phyloP scores from a whole-genome alignment of 805 yeast genomes.

The Ogataea nitratoaversa region DNA sequence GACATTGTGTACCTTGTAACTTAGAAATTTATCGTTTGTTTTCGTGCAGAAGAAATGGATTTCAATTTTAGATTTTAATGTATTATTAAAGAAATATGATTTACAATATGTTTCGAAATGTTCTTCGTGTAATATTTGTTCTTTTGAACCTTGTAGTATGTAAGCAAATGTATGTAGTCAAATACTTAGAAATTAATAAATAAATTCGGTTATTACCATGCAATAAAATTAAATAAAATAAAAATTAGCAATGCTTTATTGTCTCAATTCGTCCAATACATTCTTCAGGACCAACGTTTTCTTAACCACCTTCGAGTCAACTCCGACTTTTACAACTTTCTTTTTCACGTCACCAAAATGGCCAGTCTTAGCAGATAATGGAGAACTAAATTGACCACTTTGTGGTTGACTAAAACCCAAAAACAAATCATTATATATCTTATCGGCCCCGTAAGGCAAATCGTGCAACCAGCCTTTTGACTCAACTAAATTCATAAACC shows the following conservation, averaged over 20 bases:
- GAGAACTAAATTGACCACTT: too few relatives aligned
- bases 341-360: background rate
- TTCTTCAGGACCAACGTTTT: conserved; percentile 16
- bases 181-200: too few relatives aligned
- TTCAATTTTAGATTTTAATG: too few relatives aligned
- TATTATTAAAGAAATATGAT: too few relatives aligned
- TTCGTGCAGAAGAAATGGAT: too few relatives aligned
- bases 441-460: conserved; percentile 42
- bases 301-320: conserved; percentile 14
- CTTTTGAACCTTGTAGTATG: too few relatives aligned
- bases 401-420: conserved; percentile 6
- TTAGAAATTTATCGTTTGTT: background rate
- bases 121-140: too few relatives aligned
- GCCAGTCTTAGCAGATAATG: conserved; percentile 1
- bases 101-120: too few relatives aligned
- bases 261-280: conserved; percentile 14
- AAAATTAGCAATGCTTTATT: too few relatives aligned
- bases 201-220: background rate
- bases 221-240: too few relatives aligned
- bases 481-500: conserved; percentile 56
- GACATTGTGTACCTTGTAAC: too few relatives aligned
- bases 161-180: too few relatives aligned
- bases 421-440: conserved; percentile 28
- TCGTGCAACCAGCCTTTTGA: conserved; percentile 60
- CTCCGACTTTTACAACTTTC: conserved; percentile 7